Percentiles rank a stretch among this genome's conserved stretches.
Conservation (phyloP, 495 filamentous ascomycete genomes). For the Penicillium paxilli region DNA sequence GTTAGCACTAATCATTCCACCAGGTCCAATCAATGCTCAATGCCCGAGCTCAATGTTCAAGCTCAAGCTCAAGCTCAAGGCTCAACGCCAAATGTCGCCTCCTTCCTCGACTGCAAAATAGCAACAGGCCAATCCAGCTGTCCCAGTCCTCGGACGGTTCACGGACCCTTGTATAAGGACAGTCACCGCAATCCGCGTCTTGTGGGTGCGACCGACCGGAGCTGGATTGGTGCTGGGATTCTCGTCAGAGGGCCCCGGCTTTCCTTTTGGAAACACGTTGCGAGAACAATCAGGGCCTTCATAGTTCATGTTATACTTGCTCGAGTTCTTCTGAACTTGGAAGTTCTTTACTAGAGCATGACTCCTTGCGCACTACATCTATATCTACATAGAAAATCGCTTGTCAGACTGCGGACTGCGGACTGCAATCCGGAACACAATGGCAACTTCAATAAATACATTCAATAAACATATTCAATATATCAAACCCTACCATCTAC, state of each 20-base stretch:
- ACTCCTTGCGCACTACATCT: conserved; percentile 54
- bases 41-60: no score
- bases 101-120: no score
- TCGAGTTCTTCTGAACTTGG: conserved; percentile 24
- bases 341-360: conserved; percentile 46
- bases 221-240: conserved; percentile 37
- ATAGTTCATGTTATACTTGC: conserved; percentile 51
- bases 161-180: conserved; percentile 46
- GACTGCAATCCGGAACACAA: no score
- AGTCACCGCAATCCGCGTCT: conserved; percentile 45
- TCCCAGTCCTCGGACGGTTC: conserved; percentile 28
- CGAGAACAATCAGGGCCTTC: conserved; percentile 51
- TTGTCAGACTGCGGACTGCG: no score
- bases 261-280: conserved; percentile 30
- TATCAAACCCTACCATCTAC: background rate
- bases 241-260: conserved; percentile 9
- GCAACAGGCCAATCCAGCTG: conserved; percentile 48
- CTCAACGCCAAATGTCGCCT: no score
- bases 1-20: no score
- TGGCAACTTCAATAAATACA: background rate
- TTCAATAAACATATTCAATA: background rate
- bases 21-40: no score
- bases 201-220: conserved; percentile 50
- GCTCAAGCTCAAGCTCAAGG: no score
- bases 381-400: background rate